Percentiles rank a stretch among this genome's conserved stretches.
Conservation (phyloP, 306 rosid species). For the Prunus davidiana region DNA sequence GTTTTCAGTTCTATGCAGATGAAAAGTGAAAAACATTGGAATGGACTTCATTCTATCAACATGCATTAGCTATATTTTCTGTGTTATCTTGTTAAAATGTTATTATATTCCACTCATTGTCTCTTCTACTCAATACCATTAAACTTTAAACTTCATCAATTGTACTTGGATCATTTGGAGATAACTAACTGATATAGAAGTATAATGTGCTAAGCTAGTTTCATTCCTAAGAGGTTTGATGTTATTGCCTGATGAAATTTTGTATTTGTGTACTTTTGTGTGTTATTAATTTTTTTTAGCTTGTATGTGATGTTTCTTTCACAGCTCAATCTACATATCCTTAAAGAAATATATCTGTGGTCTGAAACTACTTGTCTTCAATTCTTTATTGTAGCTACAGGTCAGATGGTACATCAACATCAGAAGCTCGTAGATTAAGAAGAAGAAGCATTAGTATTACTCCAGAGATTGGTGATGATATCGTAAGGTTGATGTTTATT, state of each 20-base stretch:
- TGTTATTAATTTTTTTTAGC: neutral
- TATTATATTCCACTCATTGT: neutral
- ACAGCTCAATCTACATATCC: neutral
- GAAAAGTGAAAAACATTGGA: neutral
- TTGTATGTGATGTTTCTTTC: slow-evolving; percentile 1
- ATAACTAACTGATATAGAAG: neutral
- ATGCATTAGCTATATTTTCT: neutral
- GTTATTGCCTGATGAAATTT: neutral
- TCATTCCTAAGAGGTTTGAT: slow-evolving; percentile 5
- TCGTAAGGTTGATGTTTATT: slow-evolving; percentile 76
- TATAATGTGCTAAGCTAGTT: slow-evolving; percentile 7
- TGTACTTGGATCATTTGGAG: neutral
- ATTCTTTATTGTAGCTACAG: slow-evolving; percentile 49
- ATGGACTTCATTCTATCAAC: neutral
- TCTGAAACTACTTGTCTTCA: slow-evolving; percentile 13
- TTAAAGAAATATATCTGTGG: neutral
- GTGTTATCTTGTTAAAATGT: neutral
- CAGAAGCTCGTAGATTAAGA: slow-evolving; percentile 82
- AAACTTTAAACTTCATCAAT: neutral
- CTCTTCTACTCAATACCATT: neutral
- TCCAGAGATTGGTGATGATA: slow-evolving; percentile 98
- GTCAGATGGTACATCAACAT: slow-evolving; percentile 78
- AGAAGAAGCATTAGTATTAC: slow-evolving; percentile 98
- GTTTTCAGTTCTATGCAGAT: neutral
- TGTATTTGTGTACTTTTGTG: neutral